A percentile compares a stretch with the other conserved stretches of the same genome.
Evolutionary conservation across 495 filamentous ascomycete species (phyloP).

Genomic region (Symbiotaphrina buchneri): DNA sequence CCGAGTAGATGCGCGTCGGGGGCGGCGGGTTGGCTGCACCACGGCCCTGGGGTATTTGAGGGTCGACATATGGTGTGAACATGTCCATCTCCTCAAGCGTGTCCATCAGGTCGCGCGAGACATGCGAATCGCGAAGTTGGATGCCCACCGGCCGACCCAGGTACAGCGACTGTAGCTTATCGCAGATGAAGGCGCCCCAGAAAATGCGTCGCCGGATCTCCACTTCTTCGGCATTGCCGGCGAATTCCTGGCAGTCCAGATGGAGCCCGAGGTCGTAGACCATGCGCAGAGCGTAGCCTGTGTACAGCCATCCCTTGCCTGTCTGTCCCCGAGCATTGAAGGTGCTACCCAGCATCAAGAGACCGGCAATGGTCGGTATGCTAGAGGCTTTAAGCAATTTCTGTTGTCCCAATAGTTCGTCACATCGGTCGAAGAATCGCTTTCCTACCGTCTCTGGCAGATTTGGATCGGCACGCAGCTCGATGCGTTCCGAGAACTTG

Average conservation of each 20-base stretch:
- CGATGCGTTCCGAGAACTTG: too few species aligned
- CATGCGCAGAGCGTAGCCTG: conserved; percentile 13
- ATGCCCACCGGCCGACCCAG: conserved; percentile 11
- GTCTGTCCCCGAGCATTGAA: conserved; percentile 9
- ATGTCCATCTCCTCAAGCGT: too few species aligned
- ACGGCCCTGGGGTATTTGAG: too few species aligned
- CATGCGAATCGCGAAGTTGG: conserved; percentile 8
- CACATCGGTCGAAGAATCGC: conserved; percentile 11
- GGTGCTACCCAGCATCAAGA: conserved; percentile 10
- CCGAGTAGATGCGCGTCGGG: conserved; percentile 8
- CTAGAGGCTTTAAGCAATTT: conserved; percentile 8
- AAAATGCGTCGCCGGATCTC: conserved; percentile 12
- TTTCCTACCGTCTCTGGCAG: conserved; percentile 10
- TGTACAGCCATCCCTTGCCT: too few species aligned
- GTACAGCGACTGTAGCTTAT: conserved; percentile 16
- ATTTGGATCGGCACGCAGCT: too few species aligned
- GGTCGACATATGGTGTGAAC: too few species aligned
- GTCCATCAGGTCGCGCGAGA: conserved; percentile 9
- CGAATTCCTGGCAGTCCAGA: too few species aligned
- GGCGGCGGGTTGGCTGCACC: too few species aligned
- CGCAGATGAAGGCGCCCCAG: conserved; percentile 18
- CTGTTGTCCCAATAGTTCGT: conserved; percentile 8
- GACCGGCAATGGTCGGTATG: conserved; percentile 10
- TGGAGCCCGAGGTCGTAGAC: too few species aligned
- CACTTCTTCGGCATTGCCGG: conserved; percentile 5